Conservation (phyloP, 805 yeast genomes). For the Teunomyces kruisii region DNA sequence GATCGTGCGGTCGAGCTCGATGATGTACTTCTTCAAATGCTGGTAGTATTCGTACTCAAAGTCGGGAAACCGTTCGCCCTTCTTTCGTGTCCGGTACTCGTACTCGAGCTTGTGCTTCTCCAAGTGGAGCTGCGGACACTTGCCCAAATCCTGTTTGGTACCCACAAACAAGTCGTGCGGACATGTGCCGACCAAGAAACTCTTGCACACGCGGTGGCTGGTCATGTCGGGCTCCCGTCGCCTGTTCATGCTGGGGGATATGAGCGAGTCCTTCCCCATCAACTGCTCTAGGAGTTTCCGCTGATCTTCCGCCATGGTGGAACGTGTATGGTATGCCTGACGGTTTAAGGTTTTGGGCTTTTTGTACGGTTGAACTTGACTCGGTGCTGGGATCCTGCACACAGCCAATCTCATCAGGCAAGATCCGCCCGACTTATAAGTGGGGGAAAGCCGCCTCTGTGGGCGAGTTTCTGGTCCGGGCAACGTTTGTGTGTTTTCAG, state of each 20-base stretch:
- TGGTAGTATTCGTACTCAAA: constrained; percentile 50
- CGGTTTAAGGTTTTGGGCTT: too few relatives aligned
- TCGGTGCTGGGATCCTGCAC: background rate
- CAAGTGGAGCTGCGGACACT: constrained; percentile 72
- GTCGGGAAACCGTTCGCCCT: constrained; percentile 47
- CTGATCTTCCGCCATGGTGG: constrained; percentile 65
- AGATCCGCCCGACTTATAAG: too few relatives aligned
- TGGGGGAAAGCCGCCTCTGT: too few relatives aligned
- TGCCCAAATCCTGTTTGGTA: constrained; percentile 80
- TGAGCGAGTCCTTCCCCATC: constrained; percentile 64
- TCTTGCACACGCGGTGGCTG: constrained; percentile 63
- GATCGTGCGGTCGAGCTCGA: constrained; percentile 67
- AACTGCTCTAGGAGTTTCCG: constrained; percentile 73
- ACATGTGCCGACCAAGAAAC: constrained; percentile 81
- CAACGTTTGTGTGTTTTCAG: too few relatives aligned
- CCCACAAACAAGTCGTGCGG: constrained; percentile 81
- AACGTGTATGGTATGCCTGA: too few relatives aligned
- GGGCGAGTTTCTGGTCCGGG: too few relatives aligned
- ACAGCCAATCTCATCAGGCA: too few relatives aligned
- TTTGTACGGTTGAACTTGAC: background rate
- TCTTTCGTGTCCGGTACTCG: constrained; percentile 46
- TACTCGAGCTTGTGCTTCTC: constrained; percentile 74
- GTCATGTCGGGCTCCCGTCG: constrained; percentile 43
- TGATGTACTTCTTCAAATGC: constrained; percentile 55
- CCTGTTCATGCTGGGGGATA: constrained; percentile 27